Base-by-base conservation (phyloP, 2,329 filamentous ascomycete genomes). In the Aspergillus caelatus region DNA sequence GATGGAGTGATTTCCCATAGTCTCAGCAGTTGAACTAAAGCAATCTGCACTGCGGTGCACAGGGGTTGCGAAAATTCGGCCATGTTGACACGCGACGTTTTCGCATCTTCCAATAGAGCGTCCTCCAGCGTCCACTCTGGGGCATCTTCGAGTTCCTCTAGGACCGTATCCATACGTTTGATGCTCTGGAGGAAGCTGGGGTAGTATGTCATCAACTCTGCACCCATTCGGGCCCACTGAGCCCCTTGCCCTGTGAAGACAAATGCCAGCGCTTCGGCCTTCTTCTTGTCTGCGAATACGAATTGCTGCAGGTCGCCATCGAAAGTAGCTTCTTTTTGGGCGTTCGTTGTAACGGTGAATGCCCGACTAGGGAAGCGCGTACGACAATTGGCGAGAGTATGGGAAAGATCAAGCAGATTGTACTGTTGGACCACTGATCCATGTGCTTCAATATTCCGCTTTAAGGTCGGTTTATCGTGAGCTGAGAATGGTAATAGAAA, bases 191-290 rank as follows among this genome's bases (percentile, higher is more conserved):
- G 36, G 46, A 72, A 75, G 0, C 50, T 41, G 6, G 61, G 62
- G 50, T 64, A 67, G 39, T 48, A 57, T 14, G 53, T 12, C 19
- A 75, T 34, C 7, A 76, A 62, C 48, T 72, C 65, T 4, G 52
- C 28, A 2, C 72, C 75, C 75, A 78, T 78, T 0, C 39, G 60
- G 10, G 61, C 19, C 68, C 72, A 78, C 28, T 78, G 75, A 10
- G 76, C 75, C 2, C 76, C 76, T 58, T 78, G 76, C 1, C 76
- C 76, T 4, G 74, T 78, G 62, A 77, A 78, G 16, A 77, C 59
- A 41, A 76, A 73, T 0, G 58, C 66, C 21, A 67, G 5, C 14
- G 9, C 16, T 4, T 57, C 39, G 8, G 41, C 12, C 34, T 43
- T 26, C 23, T 26, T 26, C 4, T 26, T 26, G 23, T 26, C 23